Conservation (phyloP, 2,329 filamentous ascomycete species). For the Eutypella sp. region DNA sequence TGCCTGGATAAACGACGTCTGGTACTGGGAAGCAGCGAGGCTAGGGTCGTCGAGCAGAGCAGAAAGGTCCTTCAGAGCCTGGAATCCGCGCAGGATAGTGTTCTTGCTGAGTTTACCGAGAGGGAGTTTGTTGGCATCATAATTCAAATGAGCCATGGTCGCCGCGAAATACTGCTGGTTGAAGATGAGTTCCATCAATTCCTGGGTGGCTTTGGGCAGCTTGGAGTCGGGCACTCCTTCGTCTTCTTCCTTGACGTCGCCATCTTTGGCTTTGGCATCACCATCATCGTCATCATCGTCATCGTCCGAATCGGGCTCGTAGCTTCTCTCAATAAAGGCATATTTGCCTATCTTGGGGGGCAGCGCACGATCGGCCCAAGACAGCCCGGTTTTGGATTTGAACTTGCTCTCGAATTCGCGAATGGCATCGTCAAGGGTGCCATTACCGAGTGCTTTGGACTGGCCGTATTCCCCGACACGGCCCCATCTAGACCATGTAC, state of each 20-base stretch:
- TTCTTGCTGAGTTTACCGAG: constrained; percentile 78
- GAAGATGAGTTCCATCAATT: constrained; percentile 78
- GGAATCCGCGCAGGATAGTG: constrained; percentile 71
- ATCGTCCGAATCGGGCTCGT: constrained; percentile 57
- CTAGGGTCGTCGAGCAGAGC: constrained; percentile 54
- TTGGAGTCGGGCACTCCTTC: constrained; percentile 20
- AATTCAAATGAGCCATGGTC: constrained; percentile 63
- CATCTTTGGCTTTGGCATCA: constrained; percentile 9
- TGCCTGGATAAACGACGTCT: constrained; percentile 32
- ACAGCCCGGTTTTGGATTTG: constrained; percentile 54
- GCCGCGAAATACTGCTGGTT: constrained; percentile 67
- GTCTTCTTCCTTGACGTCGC: constrained; percentile 17
- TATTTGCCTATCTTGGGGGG: constrained; percentile 65
- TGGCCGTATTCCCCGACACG: constrained; percentile 62
- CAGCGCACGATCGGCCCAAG: constrained; percentile 48
- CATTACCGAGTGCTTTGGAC: constrained; percentile 37
- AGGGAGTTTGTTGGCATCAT: constrained; percentile 71
- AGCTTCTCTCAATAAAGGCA: constrained; percentile 74
- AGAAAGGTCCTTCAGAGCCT: constrained; percentile 70
- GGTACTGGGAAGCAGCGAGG: constrained; percentile 41
- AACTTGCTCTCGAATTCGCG: constrained; percentile 57
- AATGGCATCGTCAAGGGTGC: constrained; percentile 39
- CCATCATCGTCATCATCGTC: constrained; percentile 25
- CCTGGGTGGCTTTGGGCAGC: constrained; percentile 47
- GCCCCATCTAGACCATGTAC: constrained; percentile 76